A percentile compares a stretch with the other conserved stretches of the same genome.
phyloP scores from a whole-genome alignment of 2,329 filamentous ascomycete species.

The Cladophialophora yegresii region DNA sequence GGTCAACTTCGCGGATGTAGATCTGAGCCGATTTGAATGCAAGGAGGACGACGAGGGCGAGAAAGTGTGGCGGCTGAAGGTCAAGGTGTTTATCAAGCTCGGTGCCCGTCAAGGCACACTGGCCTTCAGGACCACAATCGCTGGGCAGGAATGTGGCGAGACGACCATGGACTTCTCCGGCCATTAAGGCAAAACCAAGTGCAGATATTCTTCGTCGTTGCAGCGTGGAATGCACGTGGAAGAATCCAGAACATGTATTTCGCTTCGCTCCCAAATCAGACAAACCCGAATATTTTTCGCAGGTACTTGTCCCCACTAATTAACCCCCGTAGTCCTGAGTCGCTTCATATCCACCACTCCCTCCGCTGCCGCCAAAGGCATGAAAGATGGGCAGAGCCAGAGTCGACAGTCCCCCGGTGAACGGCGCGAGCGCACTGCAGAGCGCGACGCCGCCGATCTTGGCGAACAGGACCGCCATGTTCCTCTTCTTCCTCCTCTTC shows the following conservation, averaged over 20 bases:
- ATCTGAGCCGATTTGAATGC: conserved; percentile 1
- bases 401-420: neutral
- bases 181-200: neutral
- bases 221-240: neutral
- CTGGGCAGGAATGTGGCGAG: conserved; percentile 2
- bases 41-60: neutral
- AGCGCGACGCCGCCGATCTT: neutral
- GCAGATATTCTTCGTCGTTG: too few species aligned
- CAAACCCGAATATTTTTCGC: neutral
- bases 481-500: conserved; percentile 1
- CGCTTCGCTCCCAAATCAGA: neutral
- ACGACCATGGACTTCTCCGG: conserved; percentile 7
- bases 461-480: neutral
- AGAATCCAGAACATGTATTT: neutral
- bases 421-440: neutral
- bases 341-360: neutral
- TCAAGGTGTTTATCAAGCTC: conserved; percentile 8
- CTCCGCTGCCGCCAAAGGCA: neutral
- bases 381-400: neutral
- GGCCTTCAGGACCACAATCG: neutral
- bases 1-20: neutral
- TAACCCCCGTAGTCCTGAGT: neutral
- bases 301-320: too few species aligned
- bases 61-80: conserved; percentile 2
- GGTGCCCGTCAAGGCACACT: conserved; percentile 6